These are phyloP conservation scores for Pichia nanzhaoensis DNA, from an alignment of 805 yeast species.

Conservation along the genomic window DNA sequence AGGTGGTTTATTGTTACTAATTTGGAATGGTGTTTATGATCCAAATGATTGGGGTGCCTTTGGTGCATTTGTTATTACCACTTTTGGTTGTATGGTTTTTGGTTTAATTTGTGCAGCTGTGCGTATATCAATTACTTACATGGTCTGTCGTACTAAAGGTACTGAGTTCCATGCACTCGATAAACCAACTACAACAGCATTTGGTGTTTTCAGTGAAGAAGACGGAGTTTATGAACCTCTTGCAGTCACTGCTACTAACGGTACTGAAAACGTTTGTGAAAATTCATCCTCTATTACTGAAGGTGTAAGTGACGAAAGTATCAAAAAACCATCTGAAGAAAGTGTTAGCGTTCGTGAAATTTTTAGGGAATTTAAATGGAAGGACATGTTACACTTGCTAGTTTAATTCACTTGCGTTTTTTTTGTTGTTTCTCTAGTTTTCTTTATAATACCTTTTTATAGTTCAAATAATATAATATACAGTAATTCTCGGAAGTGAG, in stretches of 20 bases:
- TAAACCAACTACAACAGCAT: conserved; percentile 22
- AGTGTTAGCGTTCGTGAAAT: conserved; percentile 9
- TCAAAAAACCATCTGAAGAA: conserved; percentile 2
- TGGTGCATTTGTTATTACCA: conserved; percentile 91
- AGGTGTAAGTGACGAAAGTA: neutral
- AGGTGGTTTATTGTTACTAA: conserved; percentile 69
- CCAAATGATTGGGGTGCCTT: conserved; percentile 86
- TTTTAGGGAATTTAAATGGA: conserved; percentile 11
- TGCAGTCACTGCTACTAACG: conserved; percentile 8
- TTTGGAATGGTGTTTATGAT: conserved; percentile 74
- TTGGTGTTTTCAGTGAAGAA: conserved; percentile 14
- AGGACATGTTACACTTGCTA: conserved; percentile 12
- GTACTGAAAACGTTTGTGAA: conserved; percentile 10
- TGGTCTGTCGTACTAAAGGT: conserved; percentile 32
- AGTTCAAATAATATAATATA: neutral
- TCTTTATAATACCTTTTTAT: neutral
- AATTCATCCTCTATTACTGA: neutral
- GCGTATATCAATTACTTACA: conserved; percentile 35
- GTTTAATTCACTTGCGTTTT: conserved; percentile 5
- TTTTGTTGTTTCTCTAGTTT: neutral
- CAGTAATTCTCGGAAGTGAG: neutral
- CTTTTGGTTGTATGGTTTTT: conserved; percentile 65
- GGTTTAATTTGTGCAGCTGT: conserved; percentile 45
- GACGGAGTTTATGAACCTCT: conserved; percentile 12
- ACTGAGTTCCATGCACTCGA: conserved; percentile 41